These are phyloP conservation scores for Neurospora sp. DNA, from an alignment of 495 filamentous ascomycete species.

Conservation along the genomic window DNA sequence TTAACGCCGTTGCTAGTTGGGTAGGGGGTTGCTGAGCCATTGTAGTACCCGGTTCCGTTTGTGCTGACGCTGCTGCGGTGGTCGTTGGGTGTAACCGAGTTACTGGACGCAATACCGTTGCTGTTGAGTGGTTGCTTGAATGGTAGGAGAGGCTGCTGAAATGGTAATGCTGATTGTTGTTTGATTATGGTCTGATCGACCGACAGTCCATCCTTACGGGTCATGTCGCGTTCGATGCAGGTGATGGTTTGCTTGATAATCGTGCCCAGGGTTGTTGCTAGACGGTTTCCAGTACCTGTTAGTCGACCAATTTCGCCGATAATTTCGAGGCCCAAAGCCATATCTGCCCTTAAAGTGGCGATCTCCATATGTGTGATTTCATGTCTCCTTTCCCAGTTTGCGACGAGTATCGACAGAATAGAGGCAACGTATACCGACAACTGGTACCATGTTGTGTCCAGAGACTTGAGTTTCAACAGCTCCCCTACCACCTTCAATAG, in stretches of 20 bases:
- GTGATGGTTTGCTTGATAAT: conserved; percentile 34
- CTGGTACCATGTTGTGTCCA: conserved; percentile 80
- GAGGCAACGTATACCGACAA: conserved; percentile 61
- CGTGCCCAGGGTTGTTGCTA: conserved; percentile 26
- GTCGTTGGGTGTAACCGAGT: conserved; percentile 1
- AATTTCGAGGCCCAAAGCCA: conserved; percentile 58
- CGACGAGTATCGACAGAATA: conserved; percentile 63
- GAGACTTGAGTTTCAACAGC: conserved; percentile 50
- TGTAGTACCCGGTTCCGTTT: conserved; percentile 21
- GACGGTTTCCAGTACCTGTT: conserved; percentile 26
- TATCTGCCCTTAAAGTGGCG: conserved; percentile 48
- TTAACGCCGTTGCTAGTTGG: conserved; percentile 18
- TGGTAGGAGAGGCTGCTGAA: background rate
- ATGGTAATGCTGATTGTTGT: conserved; percentile 6
- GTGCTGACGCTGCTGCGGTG: conserved; percentile 7
- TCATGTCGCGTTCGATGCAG: conserved; percentile 36
- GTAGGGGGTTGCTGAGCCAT: conserved; percentile 13
- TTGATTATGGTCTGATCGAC: conserved; percentile 2
- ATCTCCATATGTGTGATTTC: conserved; percentile 46
- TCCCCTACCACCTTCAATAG: conserved; percentile 51
- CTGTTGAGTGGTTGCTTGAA: conserved; percentile 1
- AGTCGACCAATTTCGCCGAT: conserved; percentile 54
- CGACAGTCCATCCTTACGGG: conserved; percentile 11
- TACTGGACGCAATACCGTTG: background rate
- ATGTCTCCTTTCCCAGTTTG: conserved; percentile 53